Conservation (phyloP, 345 rosid species). For the Pelargonium nanum region DNA sequence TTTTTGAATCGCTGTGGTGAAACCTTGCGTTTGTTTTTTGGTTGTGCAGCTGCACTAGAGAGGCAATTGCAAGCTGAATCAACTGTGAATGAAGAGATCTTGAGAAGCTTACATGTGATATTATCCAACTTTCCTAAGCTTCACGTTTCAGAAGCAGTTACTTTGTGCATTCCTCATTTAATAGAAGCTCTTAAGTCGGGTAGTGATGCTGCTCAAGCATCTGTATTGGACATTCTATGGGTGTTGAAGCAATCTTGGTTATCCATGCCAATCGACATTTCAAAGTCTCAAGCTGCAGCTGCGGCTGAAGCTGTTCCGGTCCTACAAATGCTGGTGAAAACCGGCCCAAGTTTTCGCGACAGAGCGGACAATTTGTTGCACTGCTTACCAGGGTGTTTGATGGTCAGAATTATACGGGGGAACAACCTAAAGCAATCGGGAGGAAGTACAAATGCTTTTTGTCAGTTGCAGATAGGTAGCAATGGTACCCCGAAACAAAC, state of each 20-base stretch:
- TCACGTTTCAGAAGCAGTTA: constrained; percentile 81
- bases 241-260: constrained; percentile 75
- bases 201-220: constrained; percentile 61
- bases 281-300: constrained; percentile 70
- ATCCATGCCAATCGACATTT: constrained; percentile 61
- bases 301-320: constrained; percentile 82
- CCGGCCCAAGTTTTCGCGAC: constrained; percentile 76
- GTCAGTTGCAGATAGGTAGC: constrained; percentile 75
- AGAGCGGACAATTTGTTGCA: constrained; percentile 75
- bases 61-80: constrained; percentile 72
- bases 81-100: constrained; percentile 64
- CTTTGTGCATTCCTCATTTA: constrained; percentile 76
- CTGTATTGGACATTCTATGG: constrained; percentile 68
- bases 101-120: constrained; percentile 65
- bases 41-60: constrained; percentile 74
- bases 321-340: constrained; percentile 71
- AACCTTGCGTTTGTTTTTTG: background rate
- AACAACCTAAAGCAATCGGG: constrained; percentile 71
- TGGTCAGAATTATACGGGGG: constrained; percentile 70
- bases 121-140: constrained; percentile 80
- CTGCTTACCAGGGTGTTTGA: constrained; percentile 84
- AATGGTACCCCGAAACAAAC: constrained; percentile 80
- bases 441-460: constrained; percentile 77
- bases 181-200: constrained; percentile 71
- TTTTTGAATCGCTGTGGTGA: background rate